Conservation (phyloP, 2,329 filamentous ascomycete genomes). For the Botrytis porri region DNA sequence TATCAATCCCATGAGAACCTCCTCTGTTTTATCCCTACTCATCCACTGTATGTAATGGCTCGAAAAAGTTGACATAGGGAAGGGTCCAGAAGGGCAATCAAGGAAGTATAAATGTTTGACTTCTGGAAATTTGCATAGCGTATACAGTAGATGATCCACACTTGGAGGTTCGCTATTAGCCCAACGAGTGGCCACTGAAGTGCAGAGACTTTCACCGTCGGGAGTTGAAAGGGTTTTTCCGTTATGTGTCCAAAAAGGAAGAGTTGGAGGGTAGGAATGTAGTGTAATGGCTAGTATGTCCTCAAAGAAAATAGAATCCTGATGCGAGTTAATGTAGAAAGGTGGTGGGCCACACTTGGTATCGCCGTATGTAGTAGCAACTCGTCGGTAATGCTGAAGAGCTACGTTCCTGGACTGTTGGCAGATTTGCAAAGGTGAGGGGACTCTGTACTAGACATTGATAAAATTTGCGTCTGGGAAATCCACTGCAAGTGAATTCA, state of each 20-base stretch:
- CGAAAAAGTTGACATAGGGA: fast-evolving
- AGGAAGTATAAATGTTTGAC: background rate
- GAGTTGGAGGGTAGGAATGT: fast-evolving
- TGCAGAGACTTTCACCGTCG: background rate
- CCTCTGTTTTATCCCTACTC: background rate
- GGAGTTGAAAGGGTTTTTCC: background rate
- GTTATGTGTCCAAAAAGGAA: background rate
- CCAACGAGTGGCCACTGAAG: background rate
- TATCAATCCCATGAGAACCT: fast-evolving
- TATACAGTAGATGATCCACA: background rate
- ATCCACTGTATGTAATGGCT: background rate
- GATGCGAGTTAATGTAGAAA: background rate
- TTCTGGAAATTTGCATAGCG: background rate
- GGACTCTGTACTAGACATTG: background rate
- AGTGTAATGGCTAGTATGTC: too few species aligned
- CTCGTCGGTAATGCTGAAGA: background rate
- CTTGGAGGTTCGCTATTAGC: background rate
- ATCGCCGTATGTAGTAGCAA: background rate
- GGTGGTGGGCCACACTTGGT: background rate
- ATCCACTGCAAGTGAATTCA: too few species aligned
- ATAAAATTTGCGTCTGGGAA: background rate
- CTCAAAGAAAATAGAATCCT: background rate
- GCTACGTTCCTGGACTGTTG: background rate
- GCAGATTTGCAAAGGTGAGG: background rate
- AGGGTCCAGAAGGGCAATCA: background rate